Evolutionary conservation across 768 basidiomycete genomes (phyloP), one percentile per base, ranked within the genome.

Genomic region (Rubroboletus satanas): DNA sequence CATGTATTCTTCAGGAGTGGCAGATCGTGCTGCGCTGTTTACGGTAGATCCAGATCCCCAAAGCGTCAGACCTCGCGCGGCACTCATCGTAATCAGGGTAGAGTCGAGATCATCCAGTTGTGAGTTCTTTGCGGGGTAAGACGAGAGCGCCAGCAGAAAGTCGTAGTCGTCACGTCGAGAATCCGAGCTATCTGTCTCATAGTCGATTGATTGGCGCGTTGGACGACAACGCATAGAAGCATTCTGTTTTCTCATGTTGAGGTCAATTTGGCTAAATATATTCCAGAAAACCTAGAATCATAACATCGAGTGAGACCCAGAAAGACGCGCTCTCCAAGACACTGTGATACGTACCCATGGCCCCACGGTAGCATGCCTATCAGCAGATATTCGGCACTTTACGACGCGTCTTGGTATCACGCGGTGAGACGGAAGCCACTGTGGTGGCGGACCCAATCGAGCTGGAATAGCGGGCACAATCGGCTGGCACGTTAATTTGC

Each of bases 101-200:
- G 83, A 82, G 54, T 76, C 67, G 12, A 87, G 69, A 64, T 82
- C 76, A 23, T 73, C 74, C 54, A 81, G 62, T 35, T 70, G 71
- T 28, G 70, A 66, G 21, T 75, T 61, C 59, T 73, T 74, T 31
- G 74, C 76, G 54, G 75, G 76, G 39, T 74, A 67, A 7, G 71
- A 71, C 28, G 80, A 73, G 46, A 74, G 69, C 41, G 71, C 69
- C 35, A 63, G 67, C 52, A 84, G 57, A 63, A 81, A 83, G 57
- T 83, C 82, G 58, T 83, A 85, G 51, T 80, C 76, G 50, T 79
- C 75, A 5, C 59, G 66, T 28, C 67, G 63, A 58, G 65, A 55
- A 51, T 66, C 58, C n/a, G 33, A 15, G 38, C n/a, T 41, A 17
- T 58, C 38, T 26, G 31, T 31, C 44, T 63, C 57, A 23, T 59